Evolutionary conservation across 441 rosid species (phyloP), one percentile per base, ranked within the genome.

Genomic region (Pelargonium cotyledonis): DNA sequence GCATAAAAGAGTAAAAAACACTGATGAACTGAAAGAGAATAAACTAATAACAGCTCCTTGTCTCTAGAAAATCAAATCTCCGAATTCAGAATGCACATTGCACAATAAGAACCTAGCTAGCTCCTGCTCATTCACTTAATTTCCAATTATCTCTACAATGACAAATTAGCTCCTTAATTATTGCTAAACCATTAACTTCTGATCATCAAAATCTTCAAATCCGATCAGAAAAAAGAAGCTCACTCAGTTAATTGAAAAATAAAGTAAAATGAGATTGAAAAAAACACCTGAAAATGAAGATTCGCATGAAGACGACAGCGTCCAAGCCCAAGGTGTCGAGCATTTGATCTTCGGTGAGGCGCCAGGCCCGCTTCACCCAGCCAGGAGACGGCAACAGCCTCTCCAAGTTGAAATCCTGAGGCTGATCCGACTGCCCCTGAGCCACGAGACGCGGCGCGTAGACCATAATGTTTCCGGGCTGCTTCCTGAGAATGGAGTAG

Each of bases 401-500:
- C 51, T 87, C 91, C 63, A 94, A 76, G 78, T 80, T 80, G 79
- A 91, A 89, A 2, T 69, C 68, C 70, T 61, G 70, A 1, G 74
- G 65, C 67, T 40, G 74, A 31, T 74, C 77, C 72, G 80, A 73
- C 51, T 74, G 84, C 14, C 69, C 76, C 61, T 82, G 76, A 65
- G 80, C 77, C 19, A 88, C 68, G 73, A 89, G 79, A 21, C 89
- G 91, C 11, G 99, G 94, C 40, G 82, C 83, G 41, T 89, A 94
- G 18, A 94, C 90, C 3, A 80, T 61, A 49, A 75, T 60, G 72
- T 89, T 88, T 10, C 82, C 76, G 0, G 99, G 96, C 82, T 94
- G 99, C 38, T 94, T 94, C 80, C 91, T 80, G 70, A 89, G 65
- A 38, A 91, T 73, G 11, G 99, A 94, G 66, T 94, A 89, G 70